These are phyloP conservation scores for Picea abies DNA, from an alignment of 83 land plant genomes.

Conservation along the genomic window DNA sequence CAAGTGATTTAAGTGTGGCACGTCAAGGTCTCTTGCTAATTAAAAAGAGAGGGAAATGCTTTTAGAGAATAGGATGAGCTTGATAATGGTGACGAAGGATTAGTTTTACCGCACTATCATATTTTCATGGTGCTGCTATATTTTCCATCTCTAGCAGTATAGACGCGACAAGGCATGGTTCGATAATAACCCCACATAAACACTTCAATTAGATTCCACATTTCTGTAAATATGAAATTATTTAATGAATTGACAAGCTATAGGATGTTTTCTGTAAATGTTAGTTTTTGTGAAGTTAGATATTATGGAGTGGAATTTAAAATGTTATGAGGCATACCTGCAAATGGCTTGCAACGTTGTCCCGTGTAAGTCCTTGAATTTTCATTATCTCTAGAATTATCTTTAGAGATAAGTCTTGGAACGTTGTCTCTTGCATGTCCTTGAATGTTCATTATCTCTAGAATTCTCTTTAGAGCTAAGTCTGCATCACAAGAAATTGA, in stretches of 20 bases:
- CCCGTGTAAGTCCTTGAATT: slow-evolving; percentile 61
- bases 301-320: no score
- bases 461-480: slow-evolving; percentile 73
- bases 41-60: no score
- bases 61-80: no score
- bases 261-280: no score
- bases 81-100: no score
- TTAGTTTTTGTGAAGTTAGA: no score
- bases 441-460: neutral
- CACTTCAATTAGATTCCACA: slow-evolving; percentile 44
- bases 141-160: slow-evolving; percentile 30
- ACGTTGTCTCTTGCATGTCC: no score
- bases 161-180: slow-evolving; percentile 45
- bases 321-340: slow-evolving; percentile 38
- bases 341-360: slow-evolving; percentile 86
- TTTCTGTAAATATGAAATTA: slow-evolving; percentile 23
- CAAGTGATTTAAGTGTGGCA: no score
- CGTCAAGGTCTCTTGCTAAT: no score
- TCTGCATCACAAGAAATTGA: slow-evolving; percentile 27
- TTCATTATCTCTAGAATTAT: slow-evolving; percentile 53
- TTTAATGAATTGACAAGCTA: no score
- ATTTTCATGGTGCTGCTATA: slow-evolving; percentile 37
- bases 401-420: no score
- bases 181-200: slow-evolving; percentile 28
- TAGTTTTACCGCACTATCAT: slow-evolving; percentile 15